Conservation (phyloP, 306 rosid species). For the Adenanthera pavonina region DNA sequence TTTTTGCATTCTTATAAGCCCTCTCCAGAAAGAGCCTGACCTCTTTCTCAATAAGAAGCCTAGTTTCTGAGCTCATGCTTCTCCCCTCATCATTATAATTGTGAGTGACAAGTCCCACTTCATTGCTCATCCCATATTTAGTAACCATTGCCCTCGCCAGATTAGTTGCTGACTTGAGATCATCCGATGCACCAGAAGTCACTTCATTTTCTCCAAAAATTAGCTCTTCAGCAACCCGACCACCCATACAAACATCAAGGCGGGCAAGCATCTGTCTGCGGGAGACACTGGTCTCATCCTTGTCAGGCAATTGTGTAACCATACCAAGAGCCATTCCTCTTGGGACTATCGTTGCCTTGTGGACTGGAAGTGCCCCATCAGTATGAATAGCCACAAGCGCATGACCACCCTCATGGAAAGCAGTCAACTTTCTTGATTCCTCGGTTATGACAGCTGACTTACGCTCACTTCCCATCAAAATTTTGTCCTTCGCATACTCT, state of each 20-base stretch:
- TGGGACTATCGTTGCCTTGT: slow-evolving; percentile 94
- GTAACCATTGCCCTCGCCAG: slow-evolving; percentile 90
- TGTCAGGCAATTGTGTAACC: slow-evolving; percentile 82
- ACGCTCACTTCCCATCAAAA: slow-evolving; percentile 94
- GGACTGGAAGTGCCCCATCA: slow-evolving; percentile 84
- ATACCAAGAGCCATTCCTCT: slow-evolving; percentile 92
- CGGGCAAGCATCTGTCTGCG: slow-evolving; percentile 87
- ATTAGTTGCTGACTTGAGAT: slow-evolving; percentile 74
- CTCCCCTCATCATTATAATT: slow-evolving; percentile 75
- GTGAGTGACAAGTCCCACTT: slow-evolving; percentile 80
- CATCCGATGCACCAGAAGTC: slow-evolving; percentile 78
- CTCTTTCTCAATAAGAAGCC: slow-evolving; percentile 89
- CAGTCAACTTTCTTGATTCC: slow-evolving; percentile 68
- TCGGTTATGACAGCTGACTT: slow-evolving; percentile 85
- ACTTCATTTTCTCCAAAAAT: slow-evolving; percentile 90
- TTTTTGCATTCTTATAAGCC: slow-evolving; percentile 86
- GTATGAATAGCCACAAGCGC: slow-evolving; percentile 92
- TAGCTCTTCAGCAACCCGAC: slow-evolving; percentile 90
- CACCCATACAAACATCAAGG: slow-evolving; percentile 92
- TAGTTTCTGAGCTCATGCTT: slow-evolving; percentile 94
- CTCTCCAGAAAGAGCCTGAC: slow-evolving; percentile 68
- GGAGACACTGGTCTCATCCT: slow-evolving; percentile 70
- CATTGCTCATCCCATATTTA: slow-evolving; percentile 83
- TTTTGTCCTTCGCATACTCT: slow-evolving; percentile 88
- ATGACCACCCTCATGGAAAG: slow-evolving; percentile 94